Evolutionary conservation across 805 yeast species (phyloP), one percentile per base, ranked within the genome.

Genomic region (Saturnispora kantuleensis): DNA sequence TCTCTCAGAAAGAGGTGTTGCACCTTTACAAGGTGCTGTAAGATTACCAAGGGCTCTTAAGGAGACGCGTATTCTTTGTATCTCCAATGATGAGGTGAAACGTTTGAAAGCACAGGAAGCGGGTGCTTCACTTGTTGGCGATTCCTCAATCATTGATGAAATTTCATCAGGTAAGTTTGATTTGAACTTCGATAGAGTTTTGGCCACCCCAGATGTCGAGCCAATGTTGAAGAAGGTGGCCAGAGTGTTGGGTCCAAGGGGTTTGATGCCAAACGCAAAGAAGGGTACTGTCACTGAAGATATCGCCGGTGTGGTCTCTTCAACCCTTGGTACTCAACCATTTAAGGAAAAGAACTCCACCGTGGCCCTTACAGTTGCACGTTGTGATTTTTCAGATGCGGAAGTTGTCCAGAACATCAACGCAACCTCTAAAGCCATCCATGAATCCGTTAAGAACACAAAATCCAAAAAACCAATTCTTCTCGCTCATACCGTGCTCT

Each of bases 221-320:
- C 63, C 74, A n/a, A 70, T 72, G 21, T 68, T 93, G 51, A 73
- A 72, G 50, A 70, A 75, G 46, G 67, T 86, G 17, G 96, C 93
- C n/a, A 76, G 88, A 56, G 67, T 74, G 10, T 71, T 93, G 54
- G 97, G 97, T 47, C 95, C 95, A 30, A 78, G 72, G 56, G 95
- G 95, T 18, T 71, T 93, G 53, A 81, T 89, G 84, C 97, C 98
- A 39, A 73, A 75, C 37, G 79, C 75, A 11, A 88, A 87, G 66
- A 83, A 79, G 58, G 95, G 95, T 13, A 88, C 96, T 1, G 93
- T 90, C 8, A 67, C 82, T 1, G 74, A 76, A n/a, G 77, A 87
- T 54, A 65, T 87, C 29, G 67, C 66, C 16, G 60, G 62, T 7
- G 64, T 81, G 47, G 70, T 89, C 47, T 56, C 62, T 32, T 65